Base-by-base conservation (phyloP, 768 basidiomycete species). In the Kwoniella heveanensis region DNA sequence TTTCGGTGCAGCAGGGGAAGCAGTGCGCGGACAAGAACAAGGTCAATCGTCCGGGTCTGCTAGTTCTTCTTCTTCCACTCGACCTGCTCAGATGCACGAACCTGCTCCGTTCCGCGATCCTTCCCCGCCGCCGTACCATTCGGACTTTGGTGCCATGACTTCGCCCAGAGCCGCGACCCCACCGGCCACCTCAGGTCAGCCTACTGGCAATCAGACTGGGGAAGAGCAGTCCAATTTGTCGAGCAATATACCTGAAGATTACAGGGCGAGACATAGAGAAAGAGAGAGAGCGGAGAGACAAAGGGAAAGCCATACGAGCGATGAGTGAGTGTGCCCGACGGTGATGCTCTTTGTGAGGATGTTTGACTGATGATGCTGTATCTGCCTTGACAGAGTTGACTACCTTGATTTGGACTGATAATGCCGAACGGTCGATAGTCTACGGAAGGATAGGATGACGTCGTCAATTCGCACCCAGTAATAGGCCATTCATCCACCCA, bases 181-280 rank as follows among this genome's bases (percentile, higher is more conserved):
- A 10, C 48, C 48, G 25, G 48, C 22, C 21, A 25, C 50, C 12
- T 64, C 62, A 26, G 62, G 62, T 17, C 49, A 39, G 44, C 52
- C 50, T 2, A 26, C 24, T 19, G 15, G 44, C 8, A 27, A 27
- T 21, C 12, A 32, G 6, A 29, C 54, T 22, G 24, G 37, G 9
- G 21, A 63, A 32, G 58, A 50, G 15, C 57, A 39, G 24, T 52
- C 59, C 3, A 48, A 17, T 5, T 21, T 67, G 19, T 67, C 70
- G 26, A 63, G 66, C 24, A 70, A 62, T 27, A 76, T 76, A 8
- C 74, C 74, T 1, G 66, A 61, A 30, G 72, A 76, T 12, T 76
- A 76, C 47, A 48, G 72, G 29, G 68, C 56, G 21, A 53, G 72
- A 25, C 74, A 76, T 65, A 32, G 70, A 36, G 61, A 62, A 19